These are phyloP conservation scores for Solanum sparsipilum DNA, from an alignment of 257 asterid genomes.

Conservation along the genomic window DNA sequence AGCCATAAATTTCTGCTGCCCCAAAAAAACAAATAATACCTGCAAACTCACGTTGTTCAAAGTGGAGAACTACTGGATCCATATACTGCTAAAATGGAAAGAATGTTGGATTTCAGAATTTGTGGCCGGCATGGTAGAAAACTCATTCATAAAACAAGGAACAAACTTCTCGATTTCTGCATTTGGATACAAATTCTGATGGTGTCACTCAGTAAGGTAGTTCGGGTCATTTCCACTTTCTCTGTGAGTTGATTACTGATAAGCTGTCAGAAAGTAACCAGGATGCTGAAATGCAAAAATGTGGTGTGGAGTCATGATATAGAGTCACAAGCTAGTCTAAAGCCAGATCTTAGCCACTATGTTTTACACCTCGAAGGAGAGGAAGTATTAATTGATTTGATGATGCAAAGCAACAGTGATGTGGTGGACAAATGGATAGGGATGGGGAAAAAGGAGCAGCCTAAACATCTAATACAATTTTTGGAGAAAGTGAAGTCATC, in stretches of 20 bases:
- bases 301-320: conserved; percentile 10
- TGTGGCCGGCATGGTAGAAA: conserved; percentile 32
- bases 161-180: conserved; percentile 30
- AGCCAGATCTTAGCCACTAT: conserved; percentile 39
- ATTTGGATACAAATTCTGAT: conserved; percentile 38
- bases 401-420: conserved; percentile 44
- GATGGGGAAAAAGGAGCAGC: conserved; percentile 59
- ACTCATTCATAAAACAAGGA: conserved; percentile 25
- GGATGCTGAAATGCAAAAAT: conserved; percentile 17
- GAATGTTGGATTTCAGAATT: conserved; percentile 30
- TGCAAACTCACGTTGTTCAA: conserved; percentile 6
- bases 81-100: conserved; percentile 27
- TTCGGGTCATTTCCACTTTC: conserved; percentile 42
- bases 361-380: conserved; percentile 82
- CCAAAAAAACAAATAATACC: conserved; percentile 18
- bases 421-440: conserved; percentile 47
- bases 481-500: conserved; percentile 32
- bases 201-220: conserved; percentile 52
- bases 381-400: conserved; percentile 48
- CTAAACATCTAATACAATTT: conserved; percentile 32
- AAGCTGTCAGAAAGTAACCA: conserved; percentile 15
- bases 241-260: conserved; percentile 20
- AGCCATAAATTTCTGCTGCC: conserved; percentile 50
- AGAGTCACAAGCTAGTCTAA: conserved; percentile 13
- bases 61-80: conserved; percentile 66